Base-by-base conservation (phyloP, 164 flowering plant genomes). In the Warburgia ugandensis region DNA sequence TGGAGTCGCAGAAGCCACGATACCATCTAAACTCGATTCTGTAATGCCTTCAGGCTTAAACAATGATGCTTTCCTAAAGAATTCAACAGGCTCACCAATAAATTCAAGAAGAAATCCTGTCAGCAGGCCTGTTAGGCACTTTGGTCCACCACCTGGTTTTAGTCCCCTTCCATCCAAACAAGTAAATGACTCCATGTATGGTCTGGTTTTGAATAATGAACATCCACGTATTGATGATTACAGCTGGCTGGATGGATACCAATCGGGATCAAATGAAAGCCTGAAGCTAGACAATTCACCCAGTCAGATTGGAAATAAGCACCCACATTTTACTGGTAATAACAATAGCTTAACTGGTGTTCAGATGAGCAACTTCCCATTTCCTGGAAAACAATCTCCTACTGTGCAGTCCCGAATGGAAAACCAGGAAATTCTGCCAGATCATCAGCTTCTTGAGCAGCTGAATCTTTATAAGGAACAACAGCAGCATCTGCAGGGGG, bases 131-230 rank as follows among this genome's bases (percentile, higher is more conserved):
- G 68, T 65, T 29, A 71, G 98, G 67, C 96, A 85, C 54, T 41
- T 73, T 35, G 98, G 98, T 3, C 98, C 97, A 20, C 98, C 98
- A 5, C 98, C 96, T 45, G 96, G 96, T 32, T 87, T 91, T 50
- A 74, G 69, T 23, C 60, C 68, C 27, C 64, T 76, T 57, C 78
- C 81, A 55, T 43, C 73, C 13, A 85, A 81, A 52, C 68, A 56
- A 21, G 52, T 41, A 1, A 68, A 68, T 44, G 84, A 69, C 17
- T 38, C 77, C 6, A 25, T 63, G 42, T 51, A 67, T 33, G 61
- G 58, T 30, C 54, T 59, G 20, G 64, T 55, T 39, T 25, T 65
- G 54, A 69, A 41, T 51, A 68, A 43, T 60, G 86, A 68, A 19
- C 73, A 65, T 68, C 63, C 54, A 25, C 48, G 55, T 13, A 44